Percentiles rank a stretch among this genome's conserved stretches.
Evolutionary conservation across 768 basidiomycete species (phyloP).

Genomic region (Mycena rebaudengoi): DNA sequence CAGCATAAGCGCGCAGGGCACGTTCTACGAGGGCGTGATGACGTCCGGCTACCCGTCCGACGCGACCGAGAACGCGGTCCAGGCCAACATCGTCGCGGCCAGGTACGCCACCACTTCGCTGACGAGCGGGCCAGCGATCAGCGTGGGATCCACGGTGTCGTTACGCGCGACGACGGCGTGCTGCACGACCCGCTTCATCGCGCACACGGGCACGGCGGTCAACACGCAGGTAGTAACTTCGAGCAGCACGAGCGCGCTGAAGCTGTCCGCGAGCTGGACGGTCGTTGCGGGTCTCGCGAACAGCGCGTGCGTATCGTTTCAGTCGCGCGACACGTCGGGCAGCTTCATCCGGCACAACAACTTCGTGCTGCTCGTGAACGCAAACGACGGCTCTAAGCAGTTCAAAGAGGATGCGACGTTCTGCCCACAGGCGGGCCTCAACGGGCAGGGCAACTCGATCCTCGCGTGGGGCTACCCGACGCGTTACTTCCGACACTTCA

Average conservation of each 20-base stretch:
- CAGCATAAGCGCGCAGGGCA: conserved; percentile 10
- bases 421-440: conserved; percentile 12
- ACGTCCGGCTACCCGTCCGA: conserved; percentile 9
- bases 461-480: conserved; percentile 19
- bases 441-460: conserved; percentile 18
- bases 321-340: conserved; percentile 9
- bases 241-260: neutral
- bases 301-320: conserved; percentile 10
- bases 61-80: conserved; percentile 17
- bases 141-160: conserved; percentile 1
- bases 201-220: conserved; percentile 8
- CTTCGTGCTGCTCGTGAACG: conserved; percentile 4
- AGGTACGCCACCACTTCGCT: conserved; percentile 11
- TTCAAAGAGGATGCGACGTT: conserved; percentile 19
- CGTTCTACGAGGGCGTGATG: conserved; percentile 12
- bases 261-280: conserved; percentile 4
- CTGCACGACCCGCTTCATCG: conserved; percentile 6
- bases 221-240: conserved; percentile 1
- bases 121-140: conserved; percentile 5
- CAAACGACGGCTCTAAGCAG: conserved; percentile 14
- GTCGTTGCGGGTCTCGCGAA: conserved; percentile 2
- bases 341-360: conserved; percentile 10
- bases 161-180: conserved; percentile 7
- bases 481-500: conserved; percentile 9
- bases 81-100: conserved; percentile 15